Evolutionary conservation across 1,284 basidiomycete genomes (phyloP).

Genomic region (Wallemia hederae): DNA sequence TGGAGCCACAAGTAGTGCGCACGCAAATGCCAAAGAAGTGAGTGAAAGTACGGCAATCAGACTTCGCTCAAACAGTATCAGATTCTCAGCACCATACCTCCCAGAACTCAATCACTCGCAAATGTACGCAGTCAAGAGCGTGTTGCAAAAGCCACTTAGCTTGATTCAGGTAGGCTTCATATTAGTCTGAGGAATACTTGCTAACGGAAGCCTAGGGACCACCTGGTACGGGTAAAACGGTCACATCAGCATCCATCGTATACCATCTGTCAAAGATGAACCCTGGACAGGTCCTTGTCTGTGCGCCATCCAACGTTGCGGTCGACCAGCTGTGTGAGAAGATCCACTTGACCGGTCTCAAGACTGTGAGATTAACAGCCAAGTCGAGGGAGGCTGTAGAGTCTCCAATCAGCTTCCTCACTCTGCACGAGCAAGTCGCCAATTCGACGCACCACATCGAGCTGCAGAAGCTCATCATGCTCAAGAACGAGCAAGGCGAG

Average conservation of each 20-base stretch:
- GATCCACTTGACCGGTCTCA: slow-evolving; percentile 84
- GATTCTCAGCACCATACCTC: slow-evolving; percentile 81
- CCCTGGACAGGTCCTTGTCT: slow-evolving; percentile 91
- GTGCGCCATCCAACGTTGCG: slow-evolving; percentile 95
- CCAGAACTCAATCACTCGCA: slow-evolving; percentile 98
- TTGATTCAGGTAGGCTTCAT: slow-evolving; percentile 37
- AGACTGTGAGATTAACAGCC: slow-evolving; percentile 87
- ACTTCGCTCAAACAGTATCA: slow-evolving; percentile 4
- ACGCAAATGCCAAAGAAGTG: slow-evolving; percentile 68
- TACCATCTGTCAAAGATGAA: slow-evolving; percentile 99
- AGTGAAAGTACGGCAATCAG: neutral
- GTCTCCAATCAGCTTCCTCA: slow-evolving; percentile 72
- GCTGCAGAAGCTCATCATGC: slow-evolving; percentile 83
- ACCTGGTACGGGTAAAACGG: slow-evolving; percentile 95
- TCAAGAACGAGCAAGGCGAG: slow-evolving; percentile 93
- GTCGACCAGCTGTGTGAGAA: slow-evolving; percentile 98
- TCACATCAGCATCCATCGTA: slow-evolving; percentile 96
- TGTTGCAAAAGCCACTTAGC: slow-evolving; percentile 90
- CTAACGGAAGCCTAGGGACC: slow-evolving; percentile 29
- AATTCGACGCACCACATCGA: slow-evolving; percentile 83
- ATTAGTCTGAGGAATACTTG: neutral
- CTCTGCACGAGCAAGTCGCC: slow-evolving; percentile 87
- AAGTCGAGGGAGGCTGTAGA: slow-evolving; percentile 94
- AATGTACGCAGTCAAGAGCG: slow-evolving; percentile 96
- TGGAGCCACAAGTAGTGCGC: slow-evolving; percentile 54